phyloP scores from a whole-genome alignment of 2,329 filamentous ascomycete genomes.

The Metarhizium robertsii region DNA sequence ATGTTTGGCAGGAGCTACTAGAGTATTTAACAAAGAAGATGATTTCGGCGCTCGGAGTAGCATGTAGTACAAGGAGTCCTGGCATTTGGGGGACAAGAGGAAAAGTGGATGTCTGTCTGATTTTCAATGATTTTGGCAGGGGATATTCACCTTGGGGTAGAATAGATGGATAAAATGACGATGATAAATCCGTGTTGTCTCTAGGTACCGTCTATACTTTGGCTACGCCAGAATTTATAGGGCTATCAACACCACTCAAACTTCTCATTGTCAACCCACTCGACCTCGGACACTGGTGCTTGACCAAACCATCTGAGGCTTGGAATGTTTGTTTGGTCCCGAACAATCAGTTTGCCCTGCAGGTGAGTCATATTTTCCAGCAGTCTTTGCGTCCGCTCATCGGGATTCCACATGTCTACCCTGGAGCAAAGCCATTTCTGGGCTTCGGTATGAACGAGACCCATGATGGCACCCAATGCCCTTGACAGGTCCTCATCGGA shows the following conservation, averaged over 20 bases:
- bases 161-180: slow-evolving; percentile 2
- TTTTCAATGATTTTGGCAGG: background rate
- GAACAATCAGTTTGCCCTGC: slow-evolving; percentile 37
- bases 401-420: slow-evolving; percentile 80
- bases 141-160: background rate
- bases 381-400: slow-evolving; percentile 37
- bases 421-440: slow-evolving; percentile 58
- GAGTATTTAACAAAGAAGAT: slow-evolving; percentile 3
- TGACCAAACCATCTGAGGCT: slow-evolving; percentile 63
- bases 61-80: slow-evolving; percentile 1
- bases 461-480: slow-evolving; percentile 54
- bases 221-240: too few species aligned
- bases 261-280: slow-evolving; percentile 71
- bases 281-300: slow-evolving; percentile 40
- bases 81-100: background rate
- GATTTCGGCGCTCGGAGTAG: slow-evolving; percentile 5
- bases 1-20: slow-evolving; percentile 79
- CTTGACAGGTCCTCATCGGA: slow-evolving; percentile 34
- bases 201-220: background rate
- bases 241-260: slow-evolving; percentile 60
- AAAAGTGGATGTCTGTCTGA: background rate
- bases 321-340: slow-evolving; percentile 59
- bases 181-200: background rate
- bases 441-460: slow-evolving; percentile 61
- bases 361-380: slow-evolving; percentile 37